phyloP scores from a whole-genome alignment of 768 basidiomycete genomes.

The Candolleomyces efflorescens region DNA sequence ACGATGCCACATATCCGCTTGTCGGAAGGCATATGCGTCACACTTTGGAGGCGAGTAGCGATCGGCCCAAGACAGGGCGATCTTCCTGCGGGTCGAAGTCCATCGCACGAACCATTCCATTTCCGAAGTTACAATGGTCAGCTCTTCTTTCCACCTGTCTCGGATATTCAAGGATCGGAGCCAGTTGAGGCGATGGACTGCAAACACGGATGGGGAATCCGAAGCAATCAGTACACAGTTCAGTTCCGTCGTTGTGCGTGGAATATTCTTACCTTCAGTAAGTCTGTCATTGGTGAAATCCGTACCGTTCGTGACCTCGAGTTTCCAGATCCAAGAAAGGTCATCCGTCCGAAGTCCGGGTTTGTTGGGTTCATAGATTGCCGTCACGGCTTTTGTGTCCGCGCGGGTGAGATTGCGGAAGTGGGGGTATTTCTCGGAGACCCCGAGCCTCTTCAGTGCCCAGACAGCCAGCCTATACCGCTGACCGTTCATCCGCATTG shows the following conservation, averaged over 20 bases:
- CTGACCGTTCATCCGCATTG: neutral
- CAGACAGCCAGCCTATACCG: neutral
- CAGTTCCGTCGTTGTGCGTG: too few relatives aligned
- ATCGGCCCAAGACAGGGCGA: too few relatives aligned
- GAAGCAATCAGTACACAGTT: too few relatives aligned
- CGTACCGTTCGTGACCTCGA: neutral
- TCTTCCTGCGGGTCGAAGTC: too few relatives aligned
- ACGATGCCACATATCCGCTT: too few relatives aligned
- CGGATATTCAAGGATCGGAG: too few relatives aligned
- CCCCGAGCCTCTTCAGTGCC: neutral
- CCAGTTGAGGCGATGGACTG: neutral
- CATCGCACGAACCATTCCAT: too few relatives aligned
- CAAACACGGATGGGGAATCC: neutral
- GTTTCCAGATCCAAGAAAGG: slow-evolving; percentile 1
- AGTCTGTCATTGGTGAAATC: neutral
- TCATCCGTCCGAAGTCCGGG: neutral
- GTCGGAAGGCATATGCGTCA: too few relatives aligned
- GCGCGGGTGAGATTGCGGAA: neutral
- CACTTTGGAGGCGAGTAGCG: too few relatives aligned
- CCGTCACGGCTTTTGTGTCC: slow-evolving; percentile 2
- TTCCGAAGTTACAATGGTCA: too few relatives aligned
- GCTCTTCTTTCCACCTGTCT: too few relatives aligned
- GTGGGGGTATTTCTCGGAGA: neutral
- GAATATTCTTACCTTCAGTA: neutral
- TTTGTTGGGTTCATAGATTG: neutral